phyloP scores from a whole-genome alignment of 352 stramenopile species.

The Thalassiosira hispida region DNA sequence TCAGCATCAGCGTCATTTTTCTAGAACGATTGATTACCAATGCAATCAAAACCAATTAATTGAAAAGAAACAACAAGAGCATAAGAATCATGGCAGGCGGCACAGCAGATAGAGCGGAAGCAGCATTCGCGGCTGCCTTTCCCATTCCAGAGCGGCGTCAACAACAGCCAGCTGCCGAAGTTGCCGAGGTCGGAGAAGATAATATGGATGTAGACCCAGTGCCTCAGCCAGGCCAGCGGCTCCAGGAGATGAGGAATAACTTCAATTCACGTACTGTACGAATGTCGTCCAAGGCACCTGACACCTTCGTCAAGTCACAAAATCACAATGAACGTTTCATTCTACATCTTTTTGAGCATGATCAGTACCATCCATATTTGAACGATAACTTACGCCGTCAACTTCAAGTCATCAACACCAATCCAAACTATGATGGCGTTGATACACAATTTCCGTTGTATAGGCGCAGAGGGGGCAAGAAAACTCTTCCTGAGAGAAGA shows the following conservation, averaged over 20 bases:
- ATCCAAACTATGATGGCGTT: constrained; percentile 11
- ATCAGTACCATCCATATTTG: not conserved
- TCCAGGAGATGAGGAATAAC: not conserved
- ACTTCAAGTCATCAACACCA: constrained; percentile 6
- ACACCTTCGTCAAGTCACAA: constrained; percentile 11
- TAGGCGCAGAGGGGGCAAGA: not conserved
- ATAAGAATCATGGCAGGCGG: too few species aligned
- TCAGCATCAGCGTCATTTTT: too few species aligned
- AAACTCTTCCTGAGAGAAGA: constrained; percentile 13
- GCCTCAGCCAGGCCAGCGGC: not conserved
- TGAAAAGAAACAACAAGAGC: too few species aligned
- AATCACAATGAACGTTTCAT: constrained; percentile 13
- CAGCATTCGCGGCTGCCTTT: too few species aligned
- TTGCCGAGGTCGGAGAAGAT: too few species aligned
- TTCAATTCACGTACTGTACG: not conserved
- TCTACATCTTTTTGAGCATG: constrained; percentile 9
- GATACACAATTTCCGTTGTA: not conserved
- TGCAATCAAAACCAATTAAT: too few species aligned
- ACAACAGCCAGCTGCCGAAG: too few species aligned
- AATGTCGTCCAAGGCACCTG: not conserved
- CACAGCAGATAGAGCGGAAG: too few species aligned
- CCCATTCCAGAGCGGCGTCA: too few species aligned
- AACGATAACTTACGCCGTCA: not conserved
- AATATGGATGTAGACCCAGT: too few species aligned
- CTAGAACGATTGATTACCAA: too few species aligned